Conservation (phyloP, 2,329 filamentous ascomycete genomes). For the Chlorencoelia australis region DNA sequence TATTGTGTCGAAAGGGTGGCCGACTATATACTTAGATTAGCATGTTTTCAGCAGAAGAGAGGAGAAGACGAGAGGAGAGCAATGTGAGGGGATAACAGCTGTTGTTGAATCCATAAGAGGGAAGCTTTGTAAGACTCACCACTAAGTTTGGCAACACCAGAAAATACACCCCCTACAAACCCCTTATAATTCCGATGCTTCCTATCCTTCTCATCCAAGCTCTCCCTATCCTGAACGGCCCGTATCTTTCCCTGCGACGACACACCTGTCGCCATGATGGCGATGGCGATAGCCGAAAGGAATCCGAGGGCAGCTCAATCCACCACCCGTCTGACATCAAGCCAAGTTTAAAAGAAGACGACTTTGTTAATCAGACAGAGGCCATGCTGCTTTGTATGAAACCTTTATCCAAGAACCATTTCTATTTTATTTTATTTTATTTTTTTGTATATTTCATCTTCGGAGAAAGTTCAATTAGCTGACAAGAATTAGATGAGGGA, state of each 20-base stretch:
- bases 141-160: slow-evolving; percentile 79
- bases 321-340: too few species aligned
- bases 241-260: slow-evolving; percentile 1
- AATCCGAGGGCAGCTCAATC: too few species aligned
- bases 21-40: slow-evolving; percentile 34
- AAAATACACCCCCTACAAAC: slow-evolving; percentile 96
- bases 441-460: too few species aligned
- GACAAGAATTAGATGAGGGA: too few species aligned
- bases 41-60: neutral
- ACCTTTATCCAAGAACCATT: too few species aligned
- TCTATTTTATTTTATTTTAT: too few species aligned
- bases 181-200: slow-evolving; percentile 62
- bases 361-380: too few species aligned
- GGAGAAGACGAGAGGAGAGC: neutral
- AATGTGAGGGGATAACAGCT: neutral
- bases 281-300: too few species aligned
- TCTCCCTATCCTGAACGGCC: slow-evolving; percentile 1
- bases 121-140: too few species aligned
- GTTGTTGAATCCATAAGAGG: neutral
- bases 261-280: neutral
- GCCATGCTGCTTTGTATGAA: too few species aligned
- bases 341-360: too few species aligned
- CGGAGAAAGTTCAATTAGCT: too few species aligned
- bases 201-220: slow-evolving; percentile 20
- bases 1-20: slow-evolving; percentile 83